Evolutionary conservation across 1,139 yeast species (phyloP).

Genomic region (Saccharomyces hybrid): DNA sequence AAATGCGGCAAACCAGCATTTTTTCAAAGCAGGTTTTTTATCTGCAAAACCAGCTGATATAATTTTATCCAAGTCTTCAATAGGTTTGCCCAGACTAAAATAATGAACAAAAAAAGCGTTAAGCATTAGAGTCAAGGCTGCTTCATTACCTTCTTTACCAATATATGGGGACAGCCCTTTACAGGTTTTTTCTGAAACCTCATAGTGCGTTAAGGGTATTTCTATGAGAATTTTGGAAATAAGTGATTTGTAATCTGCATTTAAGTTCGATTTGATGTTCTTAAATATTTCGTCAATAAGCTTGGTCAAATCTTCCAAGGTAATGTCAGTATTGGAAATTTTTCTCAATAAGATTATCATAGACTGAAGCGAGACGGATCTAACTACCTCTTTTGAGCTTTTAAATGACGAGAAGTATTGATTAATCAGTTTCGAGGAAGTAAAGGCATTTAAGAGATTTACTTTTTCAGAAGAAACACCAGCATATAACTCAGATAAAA

Average conservation of each 20-base stretch:
- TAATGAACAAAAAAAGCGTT: conserved; percentile 43
- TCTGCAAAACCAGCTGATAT: conserved; percentile 55
- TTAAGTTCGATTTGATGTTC: conserved; percentile 51
- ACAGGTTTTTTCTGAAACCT: conserved; percentile 36
- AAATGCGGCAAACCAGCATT: conserved; percentile 54
- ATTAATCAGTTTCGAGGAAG: conserved; percentile 44
- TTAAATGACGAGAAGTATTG: conserved; percentile 61
- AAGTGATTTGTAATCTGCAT: conserved; percentile 57
- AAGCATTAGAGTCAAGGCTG: conserved; percentile 45
- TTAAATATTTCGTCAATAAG: conserved; percentile 49
- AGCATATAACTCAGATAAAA: conserved; percentile 40
- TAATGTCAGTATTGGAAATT: conserved; percentile 9
- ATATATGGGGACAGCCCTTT: conserved; percentile 43
- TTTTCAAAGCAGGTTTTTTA: conserved; percentile 53
- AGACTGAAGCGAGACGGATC: conserved; percentile 44
- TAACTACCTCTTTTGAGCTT: conserved; percentile 60
- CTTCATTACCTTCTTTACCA: conserved; percentile 70
- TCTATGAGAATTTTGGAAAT: conserved; percentile 38
- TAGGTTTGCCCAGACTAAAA: conserved; percentile 17
- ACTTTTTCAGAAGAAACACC: conserved; percentile 32
- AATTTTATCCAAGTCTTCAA: conserved; percentile 19
- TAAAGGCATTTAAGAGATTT: conserved; percentile 36
- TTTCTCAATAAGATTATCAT: conserved; percentile 28
- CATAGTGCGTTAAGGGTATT: conserved; percentile 25
- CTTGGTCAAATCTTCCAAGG: conserved; percentile 24